Evolutionary conservation across 352 stramenopile genomes (phyloP), one percentile per base, ranked within the genome.

Genomic region (Pythium monospermum): DNA sequence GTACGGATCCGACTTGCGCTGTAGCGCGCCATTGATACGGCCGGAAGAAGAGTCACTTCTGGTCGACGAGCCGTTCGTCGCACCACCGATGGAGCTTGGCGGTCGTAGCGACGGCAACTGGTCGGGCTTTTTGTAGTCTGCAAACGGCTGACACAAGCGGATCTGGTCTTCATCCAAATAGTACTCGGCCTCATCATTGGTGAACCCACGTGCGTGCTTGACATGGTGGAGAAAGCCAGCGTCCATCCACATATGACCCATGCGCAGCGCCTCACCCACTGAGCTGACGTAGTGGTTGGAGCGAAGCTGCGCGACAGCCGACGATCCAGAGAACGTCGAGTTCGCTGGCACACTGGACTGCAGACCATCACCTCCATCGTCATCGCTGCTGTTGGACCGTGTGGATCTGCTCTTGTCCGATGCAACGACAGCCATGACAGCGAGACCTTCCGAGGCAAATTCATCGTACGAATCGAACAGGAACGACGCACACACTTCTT

Each of bases 161-260:
- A 66, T 61, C 26, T 60, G 59, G 23, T 65, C 57, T 21, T 65
- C 57, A 33, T 65, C 57, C 31, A 65, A 65, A 33, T 49, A 65
- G 33, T 60, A 65, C 8, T 52, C 27, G 8, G 27, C 40, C 18
- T 61, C 47, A 26, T 33, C 37, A 1, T 13, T 2, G 22, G 64
- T 56, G 26, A 50, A 63, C 18, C 38, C 42, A 2, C 51, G 55
- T 3, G 53, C 48, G 40, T 72, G 64, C 55, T 66, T 69, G 33
- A 6, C 22, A 39, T 72, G 64, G 39, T 72, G 64, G 15, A 72
- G 13, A 1, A 61, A 32, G 2, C 64, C 64, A 10, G 59, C 49
- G 28, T 72, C 64, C 64, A 72, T 69, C 6, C 69, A 48, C 12
- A 56, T 51, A 28, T 72, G 66, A n/a, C 64, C 64, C 3, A 72